A percentile compares a stretch with the other conserved stretches of the same genome.
These are phyloP conservation scores for Dryadomyces quercivorus DNA, from an alignment of 2,329 filamentous ascomycete genomes.

Conservation along the genomic window DNA sequence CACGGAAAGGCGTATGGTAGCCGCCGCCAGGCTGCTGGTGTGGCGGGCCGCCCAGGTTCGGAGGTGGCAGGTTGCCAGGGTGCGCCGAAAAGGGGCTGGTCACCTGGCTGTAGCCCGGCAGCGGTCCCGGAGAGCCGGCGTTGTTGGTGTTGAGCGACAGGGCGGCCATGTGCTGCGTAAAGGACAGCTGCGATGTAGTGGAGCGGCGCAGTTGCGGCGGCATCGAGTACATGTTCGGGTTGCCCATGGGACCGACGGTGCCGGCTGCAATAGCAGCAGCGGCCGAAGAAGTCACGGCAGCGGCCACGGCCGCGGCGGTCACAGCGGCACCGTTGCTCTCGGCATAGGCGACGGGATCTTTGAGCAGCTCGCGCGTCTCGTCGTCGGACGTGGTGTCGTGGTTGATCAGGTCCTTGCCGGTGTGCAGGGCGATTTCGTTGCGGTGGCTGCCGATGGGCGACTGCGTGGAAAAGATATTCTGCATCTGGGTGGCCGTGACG, in stretches of 20 bases:
- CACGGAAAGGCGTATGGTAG: slow-evolving; percentile 39
- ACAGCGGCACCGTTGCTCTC: slow-evolving; percentile 47
- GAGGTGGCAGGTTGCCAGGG: slow-evolving; percentile 42
- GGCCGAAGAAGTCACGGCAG: not conserved
- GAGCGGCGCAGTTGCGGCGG: slow-evolving; percentile 37
- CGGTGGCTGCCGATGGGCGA: slow-evolving; percentile 61
- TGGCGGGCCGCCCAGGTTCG: slow-evolving; percentile 29
- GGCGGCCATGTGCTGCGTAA: slow-evolving; percentile 48
- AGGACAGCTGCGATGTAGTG: slow-evolving; percentile 56
- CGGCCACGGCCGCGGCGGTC: not conserved
- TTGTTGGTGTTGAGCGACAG: slow-evolving; percentile 60
- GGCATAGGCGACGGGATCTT: slow-evolving; percentile 60
- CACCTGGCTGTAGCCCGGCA: slow-evolving; percentile 30
- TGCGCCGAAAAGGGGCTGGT: slow-evolving; percentile 28
- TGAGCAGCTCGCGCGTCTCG: slow-evolving; percentile 59
- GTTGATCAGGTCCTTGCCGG: slow-evolving; percentile 61
- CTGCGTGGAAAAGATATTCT: slow-evolving; percentile 58
- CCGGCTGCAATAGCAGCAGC: not conserved
- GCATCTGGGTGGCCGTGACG: slow-evolving; percentile 29
- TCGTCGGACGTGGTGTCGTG: slow-evolving; percentile 57
- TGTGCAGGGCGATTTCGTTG: slow-evolving; percentile 45
- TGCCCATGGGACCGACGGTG: not conserved
- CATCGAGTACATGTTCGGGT: slow-evolving; percentile 13
- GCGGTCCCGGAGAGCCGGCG: slow-evolving; percentile 24
- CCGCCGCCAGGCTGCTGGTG: slow-evolving; percentile 17